phyloP scores from a whole-genome alignment of 805 yeast genomes.

The Nakazawaea ernobii region DNA sequence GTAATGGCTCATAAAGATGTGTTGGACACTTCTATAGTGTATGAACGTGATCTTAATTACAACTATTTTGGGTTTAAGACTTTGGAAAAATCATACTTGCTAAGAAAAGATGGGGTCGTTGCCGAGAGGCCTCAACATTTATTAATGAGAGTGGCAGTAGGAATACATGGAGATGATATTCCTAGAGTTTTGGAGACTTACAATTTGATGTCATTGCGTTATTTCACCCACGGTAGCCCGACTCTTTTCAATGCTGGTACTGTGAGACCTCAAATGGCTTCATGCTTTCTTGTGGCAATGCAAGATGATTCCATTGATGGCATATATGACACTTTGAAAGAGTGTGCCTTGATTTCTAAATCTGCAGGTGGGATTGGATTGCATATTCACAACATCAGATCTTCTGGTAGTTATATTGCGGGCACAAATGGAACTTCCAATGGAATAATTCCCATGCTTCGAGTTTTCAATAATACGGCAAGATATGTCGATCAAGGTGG shows the following conservation, averaged over 20 bases:
- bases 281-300: slow-evolving; percentile 61
- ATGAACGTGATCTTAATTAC: slow-evolving; percentile 59
- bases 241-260: slow-evolving; percentile 61
- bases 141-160: slow-evolving; percentile 57
- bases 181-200: slow-evolving; percentile 49
- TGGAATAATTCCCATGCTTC: slow-evolving; percentile 57
- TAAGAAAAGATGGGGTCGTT: slow-evolving; percentile 48
- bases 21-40: slow-evolving; percentile 68
- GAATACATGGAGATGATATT: slow-evolving; percentile 53
- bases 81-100: slow-evolving; percentile 51
- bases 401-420: slow-evolving; percentile 56
- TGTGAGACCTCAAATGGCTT: slow-evolving; percentile 54
- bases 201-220: slow-evolving; percentile 53
- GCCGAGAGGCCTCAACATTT: slow-evolving; percentile 60
- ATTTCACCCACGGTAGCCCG: slow-evolving; percentile 58
- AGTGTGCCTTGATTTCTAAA: slow-evolving; percentile 57
- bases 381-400: slow-evolving; percentile 54
- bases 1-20: slow-evolving; percentile 60
- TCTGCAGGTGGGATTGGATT: slow-evolving; percentile 62
- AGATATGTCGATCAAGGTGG: slow-evolving; percentile 65
- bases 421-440: slow-evolving; percentile 61
- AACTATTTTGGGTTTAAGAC: slow-evolving; percentile 60
- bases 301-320: slow-evolving; percentile 60
- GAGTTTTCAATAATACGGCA: slow-evolving; percentile 59
- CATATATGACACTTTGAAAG: slow-evolving; percentile 54